These are phyloP conservation scores for Fusarium sp. DNA, from an alignment of 2,329 filamentous ascomycete species.

Conservation along the genomic window DNA sequence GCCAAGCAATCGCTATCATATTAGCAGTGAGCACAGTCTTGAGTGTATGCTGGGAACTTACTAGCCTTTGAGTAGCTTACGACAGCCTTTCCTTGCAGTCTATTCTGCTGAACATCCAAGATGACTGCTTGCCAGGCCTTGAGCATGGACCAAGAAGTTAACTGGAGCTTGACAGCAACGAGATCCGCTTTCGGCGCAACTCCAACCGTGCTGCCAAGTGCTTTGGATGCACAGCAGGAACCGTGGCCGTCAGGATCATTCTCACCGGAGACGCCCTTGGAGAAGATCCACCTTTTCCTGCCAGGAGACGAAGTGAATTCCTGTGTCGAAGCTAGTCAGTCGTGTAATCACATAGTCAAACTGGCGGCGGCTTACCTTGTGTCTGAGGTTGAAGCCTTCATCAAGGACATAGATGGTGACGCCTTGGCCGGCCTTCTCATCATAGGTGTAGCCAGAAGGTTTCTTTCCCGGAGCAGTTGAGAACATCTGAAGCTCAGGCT, in stretches of 20 bases:
- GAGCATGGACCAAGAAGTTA: background rate
- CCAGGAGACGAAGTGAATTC: background rate
- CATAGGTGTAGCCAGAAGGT: background rate
- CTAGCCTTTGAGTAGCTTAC: background rate
- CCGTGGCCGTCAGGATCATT: background rate
- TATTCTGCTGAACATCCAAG: background rate
- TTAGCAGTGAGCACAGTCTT: fast-evolving
- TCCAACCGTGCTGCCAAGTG: background rate
- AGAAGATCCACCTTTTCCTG: background rate
- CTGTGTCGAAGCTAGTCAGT: background rate
- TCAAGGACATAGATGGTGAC: background rate
- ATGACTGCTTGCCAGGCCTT: background rate
- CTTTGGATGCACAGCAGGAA: background rate
- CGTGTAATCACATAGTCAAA: no score
- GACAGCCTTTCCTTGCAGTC: background rate
- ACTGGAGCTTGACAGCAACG: background rate
- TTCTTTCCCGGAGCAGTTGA: background rate
- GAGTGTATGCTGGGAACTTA: background rate
- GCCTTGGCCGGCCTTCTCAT: background rate
- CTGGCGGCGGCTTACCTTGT: background rate
- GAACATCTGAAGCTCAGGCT: background rate
- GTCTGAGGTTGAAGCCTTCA: background rate
- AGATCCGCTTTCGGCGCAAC: background rate
- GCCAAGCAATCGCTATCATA: background rate
- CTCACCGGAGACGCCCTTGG: background rate